These are phyloP conservation scores for Phialophora tarda DNA, from an alignment of 2,329 filamentous ascomycete species.

Conservation along the genomic window DNA sequence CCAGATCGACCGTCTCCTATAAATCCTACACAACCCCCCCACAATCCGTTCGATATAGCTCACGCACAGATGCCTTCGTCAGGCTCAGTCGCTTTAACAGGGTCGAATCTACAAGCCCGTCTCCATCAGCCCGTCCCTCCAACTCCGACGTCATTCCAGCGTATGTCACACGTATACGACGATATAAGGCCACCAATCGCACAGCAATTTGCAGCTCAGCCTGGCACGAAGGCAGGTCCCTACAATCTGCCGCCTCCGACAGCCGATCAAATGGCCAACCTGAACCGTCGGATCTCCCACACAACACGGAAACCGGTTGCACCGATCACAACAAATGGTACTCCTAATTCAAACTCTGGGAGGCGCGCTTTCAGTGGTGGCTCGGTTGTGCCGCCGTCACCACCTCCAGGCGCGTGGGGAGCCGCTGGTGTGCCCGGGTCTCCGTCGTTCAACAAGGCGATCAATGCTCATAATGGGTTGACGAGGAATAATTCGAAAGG, in stretches of 20 bases:
- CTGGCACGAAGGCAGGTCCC: not conserved
- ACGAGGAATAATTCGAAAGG: constrained; percentile 32
- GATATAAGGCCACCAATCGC: not conserved
- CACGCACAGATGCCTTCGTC: constrained; percentile 18
- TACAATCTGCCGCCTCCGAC: constrained; percentile 27
- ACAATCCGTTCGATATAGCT: constrained; percentile 3
- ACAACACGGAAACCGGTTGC: constrained; percentile 24
- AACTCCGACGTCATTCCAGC: constrained; percentile 31
- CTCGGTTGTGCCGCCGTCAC: constrained; percentile 25
- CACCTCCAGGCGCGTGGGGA: constrained; percentile 34
- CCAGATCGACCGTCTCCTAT: constrained; percentile 26
- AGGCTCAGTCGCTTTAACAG: constrained; percentile 39
- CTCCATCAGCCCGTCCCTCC: constrained; percentile 44
- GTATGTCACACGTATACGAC: constrained; percentile 14
- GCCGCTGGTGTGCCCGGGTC: constrained; percentile 32
- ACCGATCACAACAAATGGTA: constrained; percentile 15
- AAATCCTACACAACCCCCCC: constrained; percentile 15
- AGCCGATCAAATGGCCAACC: constrained; percentile 35
- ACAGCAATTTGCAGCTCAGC: constrained; percentile 8
- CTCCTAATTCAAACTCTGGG: constrained; percentile 6
- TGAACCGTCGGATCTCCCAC: constrained; percentile 32
- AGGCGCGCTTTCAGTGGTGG: constrained; percentile 19
- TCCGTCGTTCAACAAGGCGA: constrained; percentile 35
- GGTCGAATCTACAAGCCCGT: constrained; percentile 42
- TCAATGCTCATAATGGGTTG: constrained; percentile 31